Conservation (phyloP, 805 yeast species). For the Debaryomyces hansenii region DNA sequence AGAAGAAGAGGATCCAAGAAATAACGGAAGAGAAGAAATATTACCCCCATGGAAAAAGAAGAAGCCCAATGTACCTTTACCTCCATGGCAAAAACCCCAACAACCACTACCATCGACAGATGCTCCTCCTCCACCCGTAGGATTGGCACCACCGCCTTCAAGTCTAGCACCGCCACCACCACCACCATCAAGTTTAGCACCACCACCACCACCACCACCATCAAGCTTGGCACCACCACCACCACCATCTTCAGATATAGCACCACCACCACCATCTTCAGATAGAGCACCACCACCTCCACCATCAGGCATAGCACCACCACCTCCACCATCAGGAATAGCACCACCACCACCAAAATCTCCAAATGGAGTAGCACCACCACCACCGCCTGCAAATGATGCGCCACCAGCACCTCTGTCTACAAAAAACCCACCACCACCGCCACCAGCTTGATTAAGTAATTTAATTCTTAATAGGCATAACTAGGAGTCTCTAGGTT, state of each 20-base stretch:
- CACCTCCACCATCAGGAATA: slow-evolving; percentile 8
- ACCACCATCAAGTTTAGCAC: slow-evolving; percentile 10
- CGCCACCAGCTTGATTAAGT: slow-evolving; percentile 20
- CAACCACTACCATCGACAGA: slow-evolving; percentile 1
- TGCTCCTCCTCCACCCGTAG: slow-evolving; percentile 5
- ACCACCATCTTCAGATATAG: slow-evolving; percentile 4
- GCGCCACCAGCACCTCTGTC: slow-evolving; percentile 19
- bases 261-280: slow-evolving; percentile 18
- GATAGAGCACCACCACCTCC: slow-evolving; percentile 6
- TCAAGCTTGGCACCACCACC: background rate
- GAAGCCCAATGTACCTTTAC: slow-evolving; percentile 18
- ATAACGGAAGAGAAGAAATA: slow-evolving; percentile 9
- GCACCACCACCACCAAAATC: slow-evolving; percentile 16
- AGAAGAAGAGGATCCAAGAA: slow-evolving; percentile 5
- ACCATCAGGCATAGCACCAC: slow-evolving; percentile 11
- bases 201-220: slow-evolving; percentile 24
- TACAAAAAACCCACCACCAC: slow-evolving; percentile 16
- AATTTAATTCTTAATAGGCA: no score
- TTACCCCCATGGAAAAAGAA: slow-evolving; percentile 29
- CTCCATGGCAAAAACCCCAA: slow-evolving; percentile 22
- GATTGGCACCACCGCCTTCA: slow-evolving; percentile 1
- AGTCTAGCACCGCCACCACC: slow-evolving; percentile 2
- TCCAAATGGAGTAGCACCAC: slow-evolving; percentile 21
- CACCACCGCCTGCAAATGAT: slow-evolving; percentile 21
- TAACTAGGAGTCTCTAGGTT: background rate